Percentiles rank a stretch among this genome's conserved stretches.
phyloP scores from a whole-genome alignment of 2,329 filamentous ascomycete species.

The Alternaria sp. region DNA sequence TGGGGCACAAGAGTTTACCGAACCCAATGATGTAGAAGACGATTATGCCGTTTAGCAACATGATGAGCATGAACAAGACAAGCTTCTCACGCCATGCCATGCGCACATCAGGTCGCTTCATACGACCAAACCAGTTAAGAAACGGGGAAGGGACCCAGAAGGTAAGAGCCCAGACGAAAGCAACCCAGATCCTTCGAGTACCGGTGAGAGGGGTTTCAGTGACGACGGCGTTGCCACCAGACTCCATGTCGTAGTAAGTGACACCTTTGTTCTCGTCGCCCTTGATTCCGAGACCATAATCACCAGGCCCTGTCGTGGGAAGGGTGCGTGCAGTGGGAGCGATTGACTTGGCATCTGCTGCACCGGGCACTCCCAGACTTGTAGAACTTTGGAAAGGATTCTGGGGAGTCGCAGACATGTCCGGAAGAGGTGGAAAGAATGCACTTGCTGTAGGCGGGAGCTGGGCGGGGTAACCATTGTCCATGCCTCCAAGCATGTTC shows the following conservation, averaged over 20 bases:
- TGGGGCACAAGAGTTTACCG: slow-evolving; percentile 85
- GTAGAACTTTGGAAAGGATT: slow-evolving; percentile 69
- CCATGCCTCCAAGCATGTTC: slow-evolving; percentile 64
- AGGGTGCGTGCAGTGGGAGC: slow-evolving; percentile 71
- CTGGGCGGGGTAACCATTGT: slow-evolving; percentile 75
- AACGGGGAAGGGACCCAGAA: slow-evolving; percentile 93
- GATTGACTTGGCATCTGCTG: slow-evolving; percentile 51
- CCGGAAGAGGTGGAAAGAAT: slow-evolving; percentile 70
- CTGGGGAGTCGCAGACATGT: slow-evolving; percentile 71
- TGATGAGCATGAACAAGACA: slow-evolving; percentile 80
- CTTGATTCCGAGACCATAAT: slow-evolving; percentile 88
- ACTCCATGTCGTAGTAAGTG: slow-evolving; percentile 77
- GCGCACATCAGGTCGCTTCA: slow-evolving; percentile 96
- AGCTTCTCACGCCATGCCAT: slow-evolving; percentile 98
- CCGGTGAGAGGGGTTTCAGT: slow-evolving; percentile 71
- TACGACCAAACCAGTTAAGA: slow-evolving; percentile 83
- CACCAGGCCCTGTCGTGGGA: slow-evolving; percentile 65
- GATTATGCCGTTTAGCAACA: slow-evolving; percentile 79
- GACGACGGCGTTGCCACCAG: slow-evolving; percentile 78
- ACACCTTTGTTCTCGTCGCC: slow-evolving; percentile 70
- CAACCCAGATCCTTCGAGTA: slow-evolving; percentile 79
- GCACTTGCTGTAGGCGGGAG: slow-evolving; percentile 60
- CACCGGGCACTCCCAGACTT: slow-evolving; percentile 58
- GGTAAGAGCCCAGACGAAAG: slow-evolving; percentile 82
- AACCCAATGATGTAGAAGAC: slow-evolving; percentile 94